Evolutionary conservation across 2,329 filamentous ascomycete species (phyloP), one percentile per base, ranked within the genome.

Genomic region (Arthrobotrys sphaeroides): DNA sequence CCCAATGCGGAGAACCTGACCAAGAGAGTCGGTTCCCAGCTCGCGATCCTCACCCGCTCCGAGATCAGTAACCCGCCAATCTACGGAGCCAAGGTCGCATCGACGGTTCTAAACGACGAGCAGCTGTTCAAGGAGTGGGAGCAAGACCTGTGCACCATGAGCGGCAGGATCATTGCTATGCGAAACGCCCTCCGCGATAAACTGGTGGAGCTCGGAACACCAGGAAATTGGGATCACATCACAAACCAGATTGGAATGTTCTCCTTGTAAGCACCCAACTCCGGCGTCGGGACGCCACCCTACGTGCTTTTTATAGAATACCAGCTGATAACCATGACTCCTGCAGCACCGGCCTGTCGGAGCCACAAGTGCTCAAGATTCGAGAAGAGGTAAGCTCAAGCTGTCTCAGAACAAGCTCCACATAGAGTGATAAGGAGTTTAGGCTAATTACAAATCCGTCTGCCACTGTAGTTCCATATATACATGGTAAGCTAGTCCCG

Each of bases 221-320:
- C 93, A 88, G 93, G 96, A 84, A 92, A 98, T 87, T 99, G 95
- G 95, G 92, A 90, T 83, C 95, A 99, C 87, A 99, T 99, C 85
- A 98, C 95, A 80, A 94, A 88, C 85, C 93, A 96, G 88, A 99
- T 99, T 81, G 95, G 95, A 85, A 99, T 99, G 95, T 99, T 99
- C 82, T 94, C 95, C 80, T 99, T 77, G 73, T 77, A 77, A 72
- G 73, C 24, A 51, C n/a, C n/a, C 18, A 22, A 13, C 28, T 69
- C 36, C 42, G 49, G 31, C n/a, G 20, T 40, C 59, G 43, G 59
- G 16, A 33, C 12, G n/a, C n/a, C n/a, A n/a, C n/a, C n/a, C n/a
- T 24, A 10, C 26, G 36, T 62, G 40, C 28, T 62, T 45, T 47
- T 62, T 24, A 16, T 45, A 47, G 59, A 16, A 62, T 12, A 42